A percentile compares a stretch with the other conserved stretches of the same genome.
Evolutionary conservation across 1,139 yeast species (phyloP).

Genomic region (Ogataea hybrid): DNA sequence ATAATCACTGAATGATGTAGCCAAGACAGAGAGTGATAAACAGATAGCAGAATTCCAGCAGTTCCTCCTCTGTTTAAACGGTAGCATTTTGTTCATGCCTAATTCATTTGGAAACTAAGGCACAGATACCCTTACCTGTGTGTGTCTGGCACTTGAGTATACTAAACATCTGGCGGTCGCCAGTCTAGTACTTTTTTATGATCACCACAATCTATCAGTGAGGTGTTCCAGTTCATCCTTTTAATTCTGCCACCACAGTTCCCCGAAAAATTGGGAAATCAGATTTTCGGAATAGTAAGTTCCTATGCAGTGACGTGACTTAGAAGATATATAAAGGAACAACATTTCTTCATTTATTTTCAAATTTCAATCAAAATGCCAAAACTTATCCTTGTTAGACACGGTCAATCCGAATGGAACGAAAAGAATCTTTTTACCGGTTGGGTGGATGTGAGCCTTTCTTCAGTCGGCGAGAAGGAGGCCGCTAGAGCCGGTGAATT

Average conservation of each 20-base stretch:
- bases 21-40: no score
- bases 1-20: no score
- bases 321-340: constrained; percentile 5
- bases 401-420: constrained; percentile 99
- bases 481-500: constrained; percentile 94
- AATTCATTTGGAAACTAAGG: no score
- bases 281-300: constrained; percentile 15
- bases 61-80: no score
- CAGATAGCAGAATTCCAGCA: no score
- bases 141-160: no score
- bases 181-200: no score
- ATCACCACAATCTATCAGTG: no score
- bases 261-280: constrained; percentile 8
- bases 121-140: no score
- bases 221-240: constrained; percentile 1
- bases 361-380: constrained; percentile 36
- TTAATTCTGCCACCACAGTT: constrained; percentile 2
- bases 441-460: constrained; percentile 94
- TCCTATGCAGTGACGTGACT: constrained; percentile 14
- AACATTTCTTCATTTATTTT: constrained; percentile 1
- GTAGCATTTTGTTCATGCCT: no score
- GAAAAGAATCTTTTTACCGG: constrained; percentile 98
- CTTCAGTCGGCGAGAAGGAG: constrained; percentile 83
- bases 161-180: no score
- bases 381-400: constrained; percentile 83